Conservation (phyloP, 2,329 filamentous ascomycete species). For the Rugonectria rugulosa region DNA sequence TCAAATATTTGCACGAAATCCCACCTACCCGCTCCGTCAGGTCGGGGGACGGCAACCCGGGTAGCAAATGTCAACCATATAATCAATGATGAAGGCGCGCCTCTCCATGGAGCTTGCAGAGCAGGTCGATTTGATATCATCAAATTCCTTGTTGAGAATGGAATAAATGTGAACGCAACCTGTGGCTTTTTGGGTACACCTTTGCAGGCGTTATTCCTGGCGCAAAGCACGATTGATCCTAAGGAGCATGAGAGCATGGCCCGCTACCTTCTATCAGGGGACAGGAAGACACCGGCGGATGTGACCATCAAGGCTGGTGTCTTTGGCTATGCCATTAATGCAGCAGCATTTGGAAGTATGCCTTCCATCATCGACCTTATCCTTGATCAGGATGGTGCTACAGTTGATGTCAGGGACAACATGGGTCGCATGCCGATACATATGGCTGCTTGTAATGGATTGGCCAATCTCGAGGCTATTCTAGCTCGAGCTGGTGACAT, state of each 20-base stretch:
- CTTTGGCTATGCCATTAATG: background rate
- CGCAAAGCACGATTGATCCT: background rate
- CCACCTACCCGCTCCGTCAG: slow-evolving; percentile 1
- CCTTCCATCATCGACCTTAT: background rate
- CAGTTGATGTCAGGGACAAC: background rate
- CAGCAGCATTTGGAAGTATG: background rate
- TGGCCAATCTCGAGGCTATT: background rate
- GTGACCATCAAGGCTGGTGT: background rate
- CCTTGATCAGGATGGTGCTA: background rate
- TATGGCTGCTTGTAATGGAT: background rate
- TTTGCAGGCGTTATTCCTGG: background rate
- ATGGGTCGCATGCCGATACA: slow-evolving; percentile 17
- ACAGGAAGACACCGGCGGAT: background rate
- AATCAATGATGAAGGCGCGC: background rate
- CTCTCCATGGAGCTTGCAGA: background rate
- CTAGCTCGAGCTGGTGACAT: background rate
- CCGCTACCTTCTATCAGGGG: background rate
- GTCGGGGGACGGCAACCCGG: no score
- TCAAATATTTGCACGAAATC: slow-evolving; percentile 6
- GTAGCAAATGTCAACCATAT: background rate
- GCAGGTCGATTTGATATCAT: background rate
- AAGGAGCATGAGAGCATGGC: background rate
- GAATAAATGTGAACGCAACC: background rate
- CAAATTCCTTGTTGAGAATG: background rate
- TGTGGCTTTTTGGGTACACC: background rate